These are phyloP conservation scores for Euphrasia confusa DNA, from an alignment of 257 asterid genomes.

Conservation along the genomic window DNA sequence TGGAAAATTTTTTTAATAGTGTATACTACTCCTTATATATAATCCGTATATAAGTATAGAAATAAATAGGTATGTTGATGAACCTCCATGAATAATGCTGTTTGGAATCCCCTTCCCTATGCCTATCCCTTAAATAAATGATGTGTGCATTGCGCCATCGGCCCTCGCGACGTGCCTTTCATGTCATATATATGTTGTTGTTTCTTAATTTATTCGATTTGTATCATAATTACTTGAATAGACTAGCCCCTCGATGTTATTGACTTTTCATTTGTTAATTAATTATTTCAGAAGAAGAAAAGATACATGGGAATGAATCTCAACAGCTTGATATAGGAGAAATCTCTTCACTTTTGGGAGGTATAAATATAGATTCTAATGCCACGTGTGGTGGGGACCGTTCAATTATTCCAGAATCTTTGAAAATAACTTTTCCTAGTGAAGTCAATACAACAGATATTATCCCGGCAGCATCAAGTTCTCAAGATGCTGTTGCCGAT, in stretches of 20 bases:
- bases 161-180: no score
- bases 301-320: constrained; percentile 33
- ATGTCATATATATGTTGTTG: not conserved
- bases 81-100: no score
- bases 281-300: constrained; percentile 50
- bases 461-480: constrained; percentile 19
- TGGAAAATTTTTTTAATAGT: no score
- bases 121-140: no score
- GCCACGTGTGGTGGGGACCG: constrained; percentile 7
- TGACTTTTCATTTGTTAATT: constrained; percentile 16
- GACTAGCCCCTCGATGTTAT: not conserved
- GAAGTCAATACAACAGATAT: constrained; percentile 19
- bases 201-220: not conserved
- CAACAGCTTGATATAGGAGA: constrained; percentile 26
- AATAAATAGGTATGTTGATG: no score
- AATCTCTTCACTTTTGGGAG: not conserved
- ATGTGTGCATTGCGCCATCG: no score
- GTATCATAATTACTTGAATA: not conserved
- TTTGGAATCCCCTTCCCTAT: no score
- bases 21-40: no score
- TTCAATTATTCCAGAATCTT: constrained; percentile 22
- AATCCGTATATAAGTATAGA: no score
- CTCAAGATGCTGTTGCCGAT: constrained; percentile 14
- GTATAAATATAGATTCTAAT: not conserved
- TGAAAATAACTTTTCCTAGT: constrained; percentile 7